Conservation (phyloP, 2,329 filamentous ascomycete species). For the Epichloe brachyelytri region DNA sequence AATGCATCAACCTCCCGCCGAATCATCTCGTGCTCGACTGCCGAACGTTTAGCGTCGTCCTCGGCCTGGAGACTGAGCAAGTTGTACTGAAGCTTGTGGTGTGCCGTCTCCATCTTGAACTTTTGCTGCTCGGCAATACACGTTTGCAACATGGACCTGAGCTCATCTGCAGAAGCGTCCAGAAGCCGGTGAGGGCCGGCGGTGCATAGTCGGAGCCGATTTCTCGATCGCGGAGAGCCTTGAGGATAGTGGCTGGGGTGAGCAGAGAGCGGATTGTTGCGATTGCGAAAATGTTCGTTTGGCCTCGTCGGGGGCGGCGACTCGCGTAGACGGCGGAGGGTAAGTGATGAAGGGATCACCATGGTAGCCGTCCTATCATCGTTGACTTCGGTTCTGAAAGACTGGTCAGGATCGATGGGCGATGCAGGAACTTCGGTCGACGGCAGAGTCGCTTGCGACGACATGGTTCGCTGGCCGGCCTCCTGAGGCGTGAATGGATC, state of each 20-base stretch:
- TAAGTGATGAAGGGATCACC: constrained; percentile 44
- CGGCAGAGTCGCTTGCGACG: constrained; percentile 41
- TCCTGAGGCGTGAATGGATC: constrained; percentile 21
- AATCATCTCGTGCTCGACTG: constrained; percentile 87
- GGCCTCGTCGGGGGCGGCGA: constrained; percentile 19
- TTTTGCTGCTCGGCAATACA: constrained; percentile 43
- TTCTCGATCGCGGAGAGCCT: constrained; percentile 20
- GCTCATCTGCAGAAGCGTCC: constrained; percentile 40
- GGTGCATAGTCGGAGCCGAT: constrained; percentile 28
- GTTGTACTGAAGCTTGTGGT: constrained; percentile 83
- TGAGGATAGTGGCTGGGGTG: constrained; percentile 38
- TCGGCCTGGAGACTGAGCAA: constrained; percentile 73
- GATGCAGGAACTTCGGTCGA: constrained; percentile 44
- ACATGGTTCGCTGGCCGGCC: constrained; percentile 15
- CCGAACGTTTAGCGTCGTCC: constrained; percentile 74
- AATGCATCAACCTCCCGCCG: constrained; percentile 77
- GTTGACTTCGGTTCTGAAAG: constrained; percentile 37
- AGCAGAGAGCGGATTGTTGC: constrained; percentile 37
- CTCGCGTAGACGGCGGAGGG: constrained; percentile 43
- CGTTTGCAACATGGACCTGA: constrained; percentile 42
- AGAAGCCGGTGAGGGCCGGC: constrained; percentile 37
- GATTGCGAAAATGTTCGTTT: constrained; percentile 24
- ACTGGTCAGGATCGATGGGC: constrained; percentile 34
- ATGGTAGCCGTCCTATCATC: constrained; percentile 31
- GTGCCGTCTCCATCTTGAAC: constrained; percentile 70